Base-by-base conservation (phyloP, 495 filamentous ascomycete genomes). In the Penicillium pulvis region DNA sequence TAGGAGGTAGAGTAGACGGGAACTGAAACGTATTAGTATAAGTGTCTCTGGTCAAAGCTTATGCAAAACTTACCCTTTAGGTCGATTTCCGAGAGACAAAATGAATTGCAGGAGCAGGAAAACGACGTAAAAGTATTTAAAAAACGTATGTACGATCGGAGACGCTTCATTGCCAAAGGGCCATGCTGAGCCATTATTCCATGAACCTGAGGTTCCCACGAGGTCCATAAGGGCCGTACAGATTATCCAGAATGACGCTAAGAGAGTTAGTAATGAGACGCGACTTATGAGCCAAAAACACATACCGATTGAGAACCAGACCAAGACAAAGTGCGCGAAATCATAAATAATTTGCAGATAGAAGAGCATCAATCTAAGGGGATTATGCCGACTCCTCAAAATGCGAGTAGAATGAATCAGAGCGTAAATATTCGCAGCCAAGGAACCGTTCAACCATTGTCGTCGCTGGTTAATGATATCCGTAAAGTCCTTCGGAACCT, bases 391-490 rank as follows among this genome's bases (percentile, higher is more conserved):
- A 70, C 86, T 90, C 80, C 90, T 90, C 81, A 95, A 96, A 85
- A 96, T 92, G 26, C 91, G 88, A 41, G 88, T 88, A 64, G 96
- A 97, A 73, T 97, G 92, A 89, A 96, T 95, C 56, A 96, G 78
- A 28, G 92, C 85, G 79, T 96, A 96, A 56, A 96, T 84, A 71
- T 88, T 88, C 66, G 92, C 92, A 14, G 92, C 92, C 66, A 96
- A 96, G 3, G 92, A 96, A 69, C 92, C 92, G 76, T 96, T 96
- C 42, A 96, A 82, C 92, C 92, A 96, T 74, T 91, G 85, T 72
- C 92, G 84, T 73, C 90, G 87, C 73, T 94, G 90, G 46, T 85
- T 87, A 75, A 96, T 96, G 76, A 96, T 94, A 69, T 96, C 92
- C 50, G 92, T 44, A 14, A 48, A 52, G 71, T 93, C 92, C 78